phyloP scores from a whole-genome alignment of 108 stramenopile species.

The Pseudonitzschia delicatissima region DNA sequence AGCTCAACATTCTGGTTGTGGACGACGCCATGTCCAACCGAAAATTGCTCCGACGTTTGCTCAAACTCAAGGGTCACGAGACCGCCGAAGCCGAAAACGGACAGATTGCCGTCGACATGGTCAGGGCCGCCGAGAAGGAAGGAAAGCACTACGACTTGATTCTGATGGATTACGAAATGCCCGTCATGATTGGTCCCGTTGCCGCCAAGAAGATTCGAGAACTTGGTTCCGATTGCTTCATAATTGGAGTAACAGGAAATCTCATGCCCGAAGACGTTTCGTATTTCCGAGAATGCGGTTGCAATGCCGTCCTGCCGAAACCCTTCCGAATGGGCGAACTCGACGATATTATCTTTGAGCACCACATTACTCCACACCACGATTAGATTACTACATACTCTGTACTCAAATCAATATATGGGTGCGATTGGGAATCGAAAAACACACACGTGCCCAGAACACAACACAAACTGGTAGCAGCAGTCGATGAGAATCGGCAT shows the following conservation, averaged over 20 bases:
- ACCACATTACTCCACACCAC: neutral
- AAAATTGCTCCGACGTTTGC: conserved; percentile 36
- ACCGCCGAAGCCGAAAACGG: conserved; percentile 42
- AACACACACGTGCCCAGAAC: no score
- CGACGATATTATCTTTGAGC: neutral
- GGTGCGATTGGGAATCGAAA: no score
- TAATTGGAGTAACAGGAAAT: conserved; percentile 43
- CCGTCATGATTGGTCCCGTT: conserved; percentile 34
- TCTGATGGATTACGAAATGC: conserved; percentile 45
- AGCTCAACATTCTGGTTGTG: conserved; percentile 23
- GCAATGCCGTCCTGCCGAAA: conserved; percentile 40
- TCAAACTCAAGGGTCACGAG: conserved; percentile 31
- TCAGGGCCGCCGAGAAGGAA: neutral
- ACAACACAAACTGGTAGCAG: no score
- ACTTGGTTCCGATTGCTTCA: conserved; percentile 12
- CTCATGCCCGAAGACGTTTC: conserved; percentile 33
- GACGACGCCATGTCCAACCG: conserved; percentile 39
- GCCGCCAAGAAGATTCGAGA: conserved; percentile 26
- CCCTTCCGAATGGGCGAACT: conserved; percentile 9
- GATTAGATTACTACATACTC: no score
- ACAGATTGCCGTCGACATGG: conserved; percentile 29
- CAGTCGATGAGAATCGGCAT: no score
- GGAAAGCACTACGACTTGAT: conserved; percentile 23
- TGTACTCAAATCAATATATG: no score
- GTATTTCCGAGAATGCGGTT: conserved; percentile 30